Conservation (phyloP, 2,329 filamentous ascomycete species). For the Ramichloridium luteum region DNA sequence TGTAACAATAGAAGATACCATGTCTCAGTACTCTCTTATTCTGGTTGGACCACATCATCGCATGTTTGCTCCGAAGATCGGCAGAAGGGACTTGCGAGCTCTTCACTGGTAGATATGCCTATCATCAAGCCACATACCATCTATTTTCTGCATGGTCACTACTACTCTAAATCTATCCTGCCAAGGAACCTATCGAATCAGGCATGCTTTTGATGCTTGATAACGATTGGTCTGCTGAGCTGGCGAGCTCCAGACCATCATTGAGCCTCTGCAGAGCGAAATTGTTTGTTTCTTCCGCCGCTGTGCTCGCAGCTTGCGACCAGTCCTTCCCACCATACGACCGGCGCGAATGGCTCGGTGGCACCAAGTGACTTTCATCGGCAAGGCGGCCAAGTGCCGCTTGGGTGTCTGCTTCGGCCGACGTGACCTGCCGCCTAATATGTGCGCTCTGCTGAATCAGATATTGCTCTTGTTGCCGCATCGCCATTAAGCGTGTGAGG, state of each 20-base stretch:
- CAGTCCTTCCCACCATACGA: conserved; percentile 17
- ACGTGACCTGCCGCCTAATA: conserved; percentile 16
- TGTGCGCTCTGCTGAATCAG: conserved; percentile 19
- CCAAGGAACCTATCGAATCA: conserved; percentile 6
- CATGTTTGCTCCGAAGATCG: too few relatives aligned
- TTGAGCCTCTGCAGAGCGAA: conserved; percentile 11
- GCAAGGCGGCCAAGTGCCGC: conserved; percentile 19
- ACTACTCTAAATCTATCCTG: conserved; percentile 1
- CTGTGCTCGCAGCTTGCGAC: conserved; percentile 15
- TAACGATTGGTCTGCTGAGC: conserved; percentile 9
- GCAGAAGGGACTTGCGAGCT: too few relatives aligned
- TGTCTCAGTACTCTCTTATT: too few relatives aligned
- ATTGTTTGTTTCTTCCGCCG: conserved; percentile 9
- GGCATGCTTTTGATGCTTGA: conserved; percentile 13
- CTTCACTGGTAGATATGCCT: too few relatives aligned
- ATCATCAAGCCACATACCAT: too few relatives aligned
- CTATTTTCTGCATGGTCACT: too few relatives aligned
- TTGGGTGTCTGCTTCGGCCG: conserved; percentile 16
- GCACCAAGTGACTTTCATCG: conserved; percentile 26
- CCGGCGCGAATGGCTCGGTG: conserved; percentile 12
- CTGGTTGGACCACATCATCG: too few relatives aligned
- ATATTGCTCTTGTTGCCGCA: conserved; percentile 14
- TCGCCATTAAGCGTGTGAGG: conserved; percentile 11
- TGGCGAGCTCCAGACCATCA: conserved; percentile 9
- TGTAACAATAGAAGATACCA: too few relatives aligned